Base-by-base conservation (phyloP, 768 basidiomycete species). In the Piloderma croceum region DNA sequence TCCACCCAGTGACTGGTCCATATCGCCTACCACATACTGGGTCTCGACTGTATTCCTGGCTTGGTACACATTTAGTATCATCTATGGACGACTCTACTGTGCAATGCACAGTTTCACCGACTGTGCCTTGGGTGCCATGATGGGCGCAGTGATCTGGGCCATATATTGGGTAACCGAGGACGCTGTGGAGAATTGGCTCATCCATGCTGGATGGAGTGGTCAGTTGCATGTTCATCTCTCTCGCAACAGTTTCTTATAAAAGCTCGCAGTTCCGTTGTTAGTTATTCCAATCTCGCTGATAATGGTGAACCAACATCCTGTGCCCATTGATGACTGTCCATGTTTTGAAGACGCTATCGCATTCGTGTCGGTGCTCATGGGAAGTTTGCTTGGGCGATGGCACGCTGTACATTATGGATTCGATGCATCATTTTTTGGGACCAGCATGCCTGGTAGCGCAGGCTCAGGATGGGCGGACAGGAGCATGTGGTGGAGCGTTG, bases 301-400 rank as follows among this genome's bases (percentile, higher is more conserved):
- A 4, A 63, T 85, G 15, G 82, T 93, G n/a, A 83, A 91, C 54
- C 79, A 87, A 45, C 90, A 93, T 54, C 91, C 93, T 0, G 85
- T 93, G 49, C 94, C 94, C 0, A 87, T 94, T 7, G 93, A 98
- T 42, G 90, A 94, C 52, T 97, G 94, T 50, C 94, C 94, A 2
- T 97, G 94, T 62, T 99, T 96, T 61, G 94, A 96, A 56, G 94
- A 98, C 54, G 90, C 93, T 3, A 93, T 97, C 37, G 91, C 94
- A 0, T 84, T 92, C 48, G 64, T 86, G n/a, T 82, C 87, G 19
- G 91, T 91, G 31, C 70, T 88, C 13, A 67, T 85, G 24, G 94
- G 94, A n/a, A 66, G 71, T 15, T 64, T 76, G 18, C 56, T 91
- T 1, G 79, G 77, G 0, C 69, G 75, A 32, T 96, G 92, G 91